phyloP scores from a whole-genome alignment of 2,329 filamentous ascomycete species.

The Thielaviopsis ethacetica region DNA sequence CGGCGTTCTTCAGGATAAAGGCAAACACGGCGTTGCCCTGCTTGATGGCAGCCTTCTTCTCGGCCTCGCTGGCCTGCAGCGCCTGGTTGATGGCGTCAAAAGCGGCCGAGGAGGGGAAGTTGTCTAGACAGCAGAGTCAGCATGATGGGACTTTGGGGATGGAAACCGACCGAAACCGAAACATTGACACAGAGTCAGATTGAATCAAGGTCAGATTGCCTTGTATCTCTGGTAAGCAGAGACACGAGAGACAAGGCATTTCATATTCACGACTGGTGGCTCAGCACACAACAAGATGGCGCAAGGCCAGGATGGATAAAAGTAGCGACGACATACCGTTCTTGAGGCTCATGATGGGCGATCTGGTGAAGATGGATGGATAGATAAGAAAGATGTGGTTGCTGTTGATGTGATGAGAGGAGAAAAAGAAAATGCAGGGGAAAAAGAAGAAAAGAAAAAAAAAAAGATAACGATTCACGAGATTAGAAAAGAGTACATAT shows the following conservation, averaged over 20 bases:
- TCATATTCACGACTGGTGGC: background rate
- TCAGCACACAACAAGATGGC: background rate
- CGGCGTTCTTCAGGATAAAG: conserved; percentile 80
- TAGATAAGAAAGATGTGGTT: background rate
- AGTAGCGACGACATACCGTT: conserved; percentile 5
- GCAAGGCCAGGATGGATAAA: background rate
- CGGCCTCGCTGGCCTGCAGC: conserved; percentile 51
- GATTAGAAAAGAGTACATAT: background rate
- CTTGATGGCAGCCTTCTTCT: conserved; percentile 78
- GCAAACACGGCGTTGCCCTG: conserved; percentile 75
- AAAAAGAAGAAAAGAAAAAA: background rate
- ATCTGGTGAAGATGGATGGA: background rate
- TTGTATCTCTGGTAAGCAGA: background rate
- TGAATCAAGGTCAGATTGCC: background rate
- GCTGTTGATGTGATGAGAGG: background rate
- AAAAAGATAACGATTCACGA: background rate
- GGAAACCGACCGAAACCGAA: too few relatives aligned
- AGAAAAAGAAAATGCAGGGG: background rate
- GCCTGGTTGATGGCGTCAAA: conserved; percentile 75
- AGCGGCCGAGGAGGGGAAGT: conserved; percentile 76
- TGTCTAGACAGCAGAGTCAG: conserved; percentile 31
- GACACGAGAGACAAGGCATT: background rate
- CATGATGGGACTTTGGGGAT: background rate
- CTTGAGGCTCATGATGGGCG: conserved; percentile 5
- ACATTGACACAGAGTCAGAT: too few relatives aligned